These are phyloP conservation scores for Fusarium domesticum DNA, from an alignment of 2,329 filamentous ascomycete species.

Conservation along the genomic window DNA sequence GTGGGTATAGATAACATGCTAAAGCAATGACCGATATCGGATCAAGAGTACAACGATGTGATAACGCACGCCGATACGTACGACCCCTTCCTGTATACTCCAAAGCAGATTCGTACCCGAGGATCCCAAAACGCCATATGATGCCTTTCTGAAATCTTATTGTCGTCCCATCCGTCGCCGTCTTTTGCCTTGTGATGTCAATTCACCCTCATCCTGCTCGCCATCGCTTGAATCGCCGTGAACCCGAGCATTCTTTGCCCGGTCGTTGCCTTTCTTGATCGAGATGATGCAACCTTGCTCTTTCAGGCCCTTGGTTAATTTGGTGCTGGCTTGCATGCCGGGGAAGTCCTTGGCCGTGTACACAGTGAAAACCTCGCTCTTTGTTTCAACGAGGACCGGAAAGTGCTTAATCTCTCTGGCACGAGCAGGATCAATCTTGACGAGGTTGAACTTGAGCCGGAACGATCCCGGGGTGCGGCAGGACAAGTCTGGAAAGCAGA, in stretches of 20 bases:
- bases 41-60: background rate
- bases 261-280: slow-evolving; percentile 81
- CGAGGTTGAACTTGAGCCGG: slow-evolving; percentile 69
- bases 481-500: slow-evolving; percentile 80
- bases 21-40: slow-evolving; percentile 1
- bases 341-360: slow-evolving; percentile 85
- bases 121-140: slow-evolving; percentile 18
- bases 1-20: slow-evolving; percentile 17
- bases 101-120: slow-evolving; percentile 3
- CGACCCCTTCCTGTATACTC: slow-evolving; percentile 13
- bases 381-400: slow-evolving; percentile 49
- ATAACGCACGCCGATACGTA: slow-evolving; percentile 4
- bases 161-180: slow-evolving; percentile 19
- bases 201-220: slow-evolving; percentile 36
- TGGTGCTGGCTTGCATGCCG: slow-evolving; percentile 76
- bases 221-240: slow-evolving; percentile 47
- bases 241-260: slow-evolving; percentile 39
- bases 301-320: slow-evolving; percentile 69
- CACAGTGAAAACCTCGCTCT: slow-evolving; percentile 72
- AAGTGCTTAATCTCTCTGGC: slow-evolving; percentile 46
- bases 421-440: slow-evolving; percentile 63
- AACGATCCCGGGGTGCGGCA: slow-evolving; percentile 76
- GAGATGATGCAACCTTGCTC: slow-evolving; percentile 80
- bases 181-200: slow-evolving; percentile 21
- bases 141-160: slow-evolving; percentile 7